Evolutionary conservation across 2,329 filamentous ascomycete genomes (phyloP).

Genomic region (Ophiognomonia clavigignenti-juglandacearum): DNA sequence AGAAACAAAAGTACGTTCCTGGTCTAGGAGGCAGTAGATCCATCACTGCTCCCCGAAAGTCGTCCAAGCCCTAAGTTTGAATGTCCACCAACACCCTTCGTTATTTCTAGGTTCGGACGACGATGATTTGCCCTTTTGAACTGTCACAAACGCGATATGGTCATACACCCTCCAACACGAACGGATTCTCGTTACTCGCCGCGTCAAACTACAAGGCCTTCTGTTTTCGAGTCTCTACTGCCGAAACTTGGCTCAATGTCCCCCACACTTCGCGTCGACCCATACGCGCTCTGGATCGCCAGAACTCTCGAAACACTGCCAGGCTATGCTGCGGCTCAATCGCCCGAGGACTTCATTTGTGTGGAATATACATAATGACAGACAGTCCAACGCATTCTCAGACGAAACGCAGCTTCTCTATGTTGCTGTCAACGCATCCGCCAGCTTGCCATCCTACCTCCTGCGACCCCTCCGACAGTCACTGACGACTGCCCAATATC

Average conservation of each 20-base stretch:
- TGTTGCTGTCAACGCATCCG: not conserved
- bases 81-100: conserved; percentile 64
- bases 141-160: conserved; percentile 11
- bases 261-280: conserved; percentile 20
- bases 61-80: conserved; percentile 64
- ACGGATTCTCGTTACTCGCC: conserved; percentile 14
- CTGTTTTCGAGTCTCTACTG: conserved; percentile 12
- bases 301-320: not conserved
- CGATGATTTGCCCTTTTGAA: conserved; percentile 57
- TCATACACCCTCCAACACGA: conserved; percentile 6
- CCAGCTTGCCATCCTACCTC: conserved; percentile 2
- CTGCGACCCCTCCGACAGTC: not conserved
- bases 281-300: not conserved
- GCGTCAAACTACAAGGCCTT: conserved; percentile 12
- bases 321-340: conserved; percentile 1
- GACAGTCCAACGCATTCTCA: conserved; percentile 10
- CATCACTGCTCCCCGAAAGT: conserved; percentile 66
- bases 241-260: conserved; percentile 20
- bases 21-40: conserved; percentile 63
- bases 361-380: conserved; percentile 13
- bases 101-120: conserved; percentile 89
- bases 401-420: not conserved
- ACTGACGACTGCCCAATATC: not conserved
- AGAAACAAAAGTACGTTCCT: conserved; percentile 99
- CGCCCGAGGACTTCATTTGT: not conserved